Evolutionary conservation across 225 moss, liverwort and hornwort genomes (phyloP).

Genomic region (Bryoerythrophyllum caledonicum): DNA sequence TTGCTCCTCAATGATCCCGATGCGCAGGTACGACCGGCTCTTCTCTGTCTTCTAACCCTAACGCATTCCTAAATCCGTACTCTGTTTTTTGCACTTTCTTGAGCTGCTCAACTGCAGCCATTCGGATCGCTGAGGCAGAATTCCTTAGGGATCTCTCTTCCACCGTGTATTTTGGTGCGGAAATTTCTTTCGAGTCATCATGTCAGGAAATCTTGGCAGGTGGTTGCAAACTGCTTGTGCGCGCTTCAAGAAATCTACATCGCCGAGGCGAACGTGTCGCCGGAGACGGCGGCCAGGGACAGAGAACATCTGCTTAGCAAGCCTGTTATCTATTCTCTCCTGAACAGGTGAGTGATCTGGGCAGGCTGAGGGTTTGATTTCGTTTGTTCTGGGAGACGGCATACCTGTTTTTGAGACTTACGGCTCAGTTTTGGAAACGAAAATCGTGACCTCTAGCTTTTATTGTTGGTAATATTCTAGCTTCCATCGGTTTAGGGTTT

Average conservation of each 20-base stretch:
- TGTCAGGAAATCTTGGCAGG: constrained; percentile 45
- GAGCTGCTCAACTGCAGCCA: constrained; percentile 10
- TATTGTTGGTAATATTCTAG: constrained; percentile 13
- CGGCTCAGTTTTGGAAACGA: not conserved
- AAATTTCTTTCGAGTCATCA: constrained; percentile 8
- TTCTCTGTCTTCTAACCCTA: constrained; percentile 18
- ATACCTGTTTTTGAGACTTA: not conserved
- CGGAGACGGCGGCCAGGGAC: constrained; percentile 78
- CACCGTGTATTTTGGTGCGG: not conserved
- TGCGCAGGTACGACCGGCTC: constrained; percentile 62
- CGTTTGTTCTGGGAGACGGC: not conserved
- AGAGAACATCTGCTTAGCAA: constrained; percentile 75
- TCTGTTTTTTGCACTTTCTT: constrained; percentile 4
- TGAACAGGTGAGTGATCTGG: constrained; percentile 69
- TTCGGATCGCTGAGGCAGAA: constrained; percentile 2
- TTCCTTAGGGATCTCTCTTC: not conserved
- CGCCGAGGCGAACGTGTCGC: constrained; percentile 71
- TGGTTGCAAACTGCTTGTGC: constrained; percentile 93
- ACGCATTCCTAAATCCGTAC: not conserved
- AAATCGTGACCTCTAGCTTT: constrained; percentile 7
- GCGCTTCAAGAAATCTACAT: constrained; percentile 86
- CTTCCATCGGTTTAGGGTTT: not conserved
- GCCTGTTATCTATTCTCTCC: constrained; percentile 75
- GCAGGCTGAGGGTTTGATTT: constrained; percentile 5
- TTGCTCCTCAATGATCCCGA: constrained; percentile 90